Evolutionary conservation across 106 monocot species (phyloP), one percentile per base, ranked within the genome.

Genomic region (Dendrobium nobile): DNA sequence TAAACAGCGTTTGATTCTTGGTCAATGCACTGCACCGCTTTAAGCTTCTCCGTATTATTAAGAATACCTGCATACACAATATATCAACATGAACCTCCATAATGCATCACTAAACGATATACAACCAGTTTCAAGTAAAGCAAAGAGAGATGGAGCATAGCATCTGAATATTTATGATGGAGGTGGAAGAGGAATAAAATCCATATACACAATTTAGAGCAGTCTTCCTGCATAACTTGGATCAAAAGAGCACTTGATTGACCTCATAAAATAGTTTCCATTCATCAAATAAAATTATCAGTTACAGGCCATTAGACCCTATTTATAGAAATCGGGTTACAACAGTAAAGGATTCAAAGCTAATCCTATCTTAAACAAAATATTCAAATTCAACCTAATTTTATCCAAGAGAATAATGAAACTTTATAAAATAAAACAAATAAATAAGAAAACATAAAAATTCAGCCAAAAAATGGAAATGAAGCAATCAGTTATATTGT

Each of bases 11-110:
- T 47, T 95, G 95, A 58, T 86, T 95, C 88, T 95, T 95, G 77
- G 98, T 95, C 78, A 99, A 84, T 82, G 91, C 93, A 83, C 95
- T 93, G 81, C 98, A 99, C 84, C 98, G 87, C 87, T 99, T 99
- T 84, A 99, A 91, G 87, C 98, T 95, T 93, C 91, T 99, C 83
- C 98, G 89, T 47, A 99, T 99, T 83, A 99, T 91, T 83, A 99
- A 84, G 82, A 99, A 99, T 37, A 95, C 93, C 95, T 99, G 89
- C 78, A 82, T 43, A 84, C 67, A n/a, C 6, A 67, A 72, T 64
- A 45, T 43, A 77, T 48, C 10, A 51, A 28, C 28, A 77, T 54
- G 19, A 51, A 77, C 24, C 33, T 70, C 24, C 70, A 70, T 70
- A 33, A 37, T 33, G 13, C 15, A 70, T 33, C 33, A 37, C 31